Conservation (phyloP, 345 rosid species). For the Salix udensis region DNA sequence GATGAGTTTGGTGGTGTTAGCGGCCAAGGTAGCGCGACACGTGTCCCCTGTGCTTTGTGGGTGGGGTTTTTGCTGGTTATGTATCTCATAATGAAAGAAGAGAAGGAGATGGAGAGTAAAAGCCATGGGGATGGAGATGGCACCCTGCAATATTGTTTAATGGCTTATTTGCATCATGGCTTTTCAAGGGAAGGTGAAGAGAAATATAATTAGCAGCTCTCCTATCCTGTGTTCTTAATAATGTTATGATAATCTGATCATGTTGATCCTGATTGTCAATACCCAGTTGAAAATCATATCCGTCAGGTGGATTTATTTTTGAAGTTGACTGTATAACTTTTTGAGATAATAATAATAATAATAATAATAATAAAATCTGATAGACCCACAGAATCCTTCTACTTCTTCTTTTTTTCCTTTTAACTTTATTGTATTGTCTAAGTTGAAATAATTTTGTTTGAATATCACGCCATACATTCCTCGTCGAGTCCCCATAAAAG, state of each 20-base stretch:
- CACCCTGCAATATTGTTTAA: not conserved
- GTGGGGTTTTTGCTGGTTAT: constrained; percentile 87
- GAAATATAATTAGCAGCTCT: no score
- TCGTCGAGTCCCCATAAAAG: no score
- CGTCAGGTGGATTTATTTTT: not conserved
- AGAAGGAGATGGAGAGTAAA: not conserved
- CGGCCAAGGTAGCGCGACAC: constrained; percentile 34
- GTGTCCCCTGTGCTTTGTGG: constrained; percentile 65
- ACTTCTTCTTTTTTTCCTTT: no score
- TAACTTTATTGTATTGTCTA: not conserved
- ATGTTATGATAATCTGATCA: not conserved
- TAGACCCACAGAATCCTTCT: not conserved
- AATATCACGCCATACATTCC: not conserved
- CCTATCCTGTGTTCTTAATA: not conserved
- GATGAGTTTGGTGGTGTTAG: constrained; percentile 62
- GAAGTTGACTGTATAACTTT: not conserved
- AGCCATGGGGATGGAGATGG: constrained; percentile 14
- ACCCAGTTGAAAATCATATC: not conserved
- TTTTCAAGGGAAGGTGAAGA: not conserved
- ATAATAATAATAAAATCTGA: not conserved
- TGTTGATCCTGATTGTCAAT: not conserved
- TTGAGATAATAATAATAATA: not conserved
- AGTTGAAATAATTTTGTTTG: not conserved
- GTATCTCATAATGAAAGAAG: constrained; percentile 30
- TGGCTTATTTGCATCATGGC: not conserved